These are phyloP conservation scores for Phialemoniopsis sp. DNA, from an alignment of 2,329 filamentous ascomycete genomes.

Conservation along the genomic window DNA sequence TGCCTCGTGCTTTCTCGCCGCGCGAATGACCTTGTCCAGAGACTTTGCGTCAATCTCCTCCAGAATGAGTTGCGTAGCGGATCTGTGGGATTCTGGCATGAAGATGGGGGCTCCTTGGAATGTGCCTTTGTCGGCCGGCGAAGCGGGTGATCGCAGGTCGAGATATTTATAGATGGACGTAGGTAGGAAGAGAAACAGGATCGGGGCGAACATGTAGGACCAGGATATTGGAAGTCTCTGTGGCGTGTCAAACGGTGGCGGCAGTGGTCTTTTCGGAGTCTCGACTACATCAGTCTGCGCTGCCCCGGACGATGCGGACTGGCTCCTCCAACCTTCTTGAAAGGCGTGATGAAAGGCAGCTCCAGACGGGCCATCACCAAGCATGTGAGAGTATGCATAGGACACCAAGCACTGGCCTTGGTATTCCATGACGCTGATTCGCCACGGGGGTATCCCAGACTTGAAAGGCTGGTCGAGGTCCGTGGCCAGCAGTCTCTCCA, in stretches of 20 bases:
- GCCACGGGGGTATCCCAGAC: constrained; percentile 32
- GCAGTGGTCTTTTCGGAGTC: constrained; percentile 14
- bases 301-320: constrained; percentile 8
- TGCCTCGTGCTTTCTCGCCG: constrained; percentile 22
- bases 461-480: constrained; percentile 27
- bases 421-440: constrained; percentile 29
- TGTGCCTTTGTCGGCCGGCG: constrained; percentile 18
- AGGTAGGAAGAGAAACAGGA: constrained; percentile 31
- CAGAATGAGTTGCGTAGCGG: constrained; percentile 22
- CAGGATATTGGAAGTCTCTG: constrained; percentile 35
- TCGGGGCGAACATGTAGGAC: constrained; percentile 33
- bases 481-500: constrained; percentile 18
- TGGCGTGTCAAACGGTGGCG: constrained; percentile 30
- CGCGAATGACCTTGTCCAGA: constrained; percentile 18
- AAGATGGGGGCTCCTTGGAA: constrained; percentile 24
- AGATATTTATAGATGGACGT: constrained; percentile 21
- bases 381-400: constrained; percentile 36
- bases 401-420: constrained; percentile 22
- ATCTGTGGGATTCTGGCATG: constrained; percentile 15
- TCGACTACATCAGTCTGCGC: constrained; percentile 2
- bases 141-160: constrained; percentile 21
- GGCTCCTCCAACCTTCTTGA: constrained; percentile 11
- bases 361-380: constrained; percentile 37
- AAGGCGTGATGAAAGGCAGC: constrained; percentile 36
- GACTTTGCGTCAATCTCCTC: constrained; percentile 20